Evolutionary conservation across 2,329 filamentous ascomycete species (phyloP).

Genomic region (Xylariales sp.): DNA sequence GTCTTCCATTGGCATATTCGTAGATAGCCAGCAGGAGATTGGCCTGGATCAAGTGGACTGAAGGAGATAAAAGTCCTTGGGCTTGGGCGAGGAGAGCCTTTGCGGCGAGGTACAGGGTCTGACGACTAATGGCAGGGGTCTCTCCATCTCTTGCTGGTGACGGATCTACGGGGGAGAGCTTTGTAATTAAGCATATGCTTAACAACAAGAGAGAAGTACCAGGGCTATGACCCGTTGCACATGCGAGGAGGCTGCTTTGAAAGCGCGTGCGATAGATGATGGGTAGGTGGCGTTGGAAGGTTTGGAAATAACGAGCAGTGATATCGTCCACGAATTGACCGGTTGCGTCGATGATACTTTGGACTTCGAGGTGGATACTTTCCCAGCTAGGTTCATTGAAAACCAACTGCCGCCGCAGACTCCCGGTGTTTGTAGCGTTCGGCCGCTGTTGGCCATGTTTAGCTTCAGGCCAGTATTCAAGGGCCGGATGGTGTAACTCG

Average conservation of each 20-base stretch:
- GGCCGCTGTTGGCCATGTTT: too few relatives aligned
- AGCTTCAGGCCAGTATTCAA: too few relatives aligned
- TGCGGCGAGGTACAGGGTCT: slow-evolving; percentile 13
- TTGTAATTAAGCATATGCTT: slow-evolving; percentile 10
- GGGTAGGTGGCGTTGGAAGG: slow-evolving; percentile 20
- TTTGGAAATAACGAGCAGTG: slow-evolving; percentile 21
- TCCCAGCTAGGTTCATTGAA: too few relatives aligned
- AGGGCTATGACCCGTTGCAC: slow-evolving; percentile 10
- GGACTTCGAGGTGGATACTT: slow-evolving; percentile 2
- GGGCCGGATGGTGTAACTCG: too few relatives aligned
- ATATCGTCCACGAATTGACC: slow-evolving; percentile 18
- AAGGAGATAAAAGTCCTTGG: slow-evolving; percentile 14
- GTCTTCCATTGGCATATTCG: too few relatives aligned
- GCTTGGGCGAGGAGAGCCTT: slow-evolving; percentile 20
- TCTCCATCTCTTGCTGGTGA: not conserved
- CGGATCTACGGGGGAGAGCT: not conserved
- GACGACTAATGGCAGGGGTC: not conserved
- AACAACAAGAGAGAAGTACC: slow-evolving; percentile 20
- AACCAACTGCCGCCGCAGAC: too few relatives aligned
- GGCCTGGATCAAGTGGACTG: slow-evolving; percentile 21
- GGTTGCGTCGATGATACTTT: slow-evolving; percentile 3
- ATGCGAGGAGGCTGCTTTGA: slow-evolving; percentile 15
- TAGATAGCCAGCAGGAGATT: too few relatives aligned
- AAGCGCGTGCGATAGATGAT: slow-evolving; percentile 23
- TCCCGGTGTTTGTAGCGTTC: too few relatives aligned